Conservation (phyloP, 371 early-diverging fungal genomes). For the Saksenaea vasiformis region DNA sequence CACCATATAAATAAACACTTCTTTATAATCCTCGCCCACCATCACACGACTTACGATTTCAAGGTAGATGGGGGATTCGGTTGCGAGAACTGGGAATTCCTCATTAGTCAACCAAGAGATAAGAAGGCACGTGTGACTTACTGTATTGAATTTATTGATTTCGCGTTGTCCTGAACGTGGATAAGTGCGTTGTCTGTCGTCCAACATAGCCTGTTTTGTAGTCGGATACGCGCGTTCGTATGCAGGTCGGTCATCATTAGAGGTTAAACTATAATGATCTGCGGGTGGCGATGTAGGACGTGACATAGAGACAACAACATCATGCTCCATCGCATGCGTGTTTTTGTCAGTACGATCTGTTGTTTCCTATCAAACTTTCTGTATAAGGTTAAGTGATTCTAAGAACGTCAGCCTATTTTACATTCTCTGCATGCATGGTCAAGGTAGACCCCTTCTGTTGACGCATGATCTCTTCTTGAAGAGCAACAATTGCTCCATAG, state of each 20-base stretch:
- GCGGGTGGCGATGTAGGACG: not conserved
- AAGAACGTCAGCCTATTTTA: not conserved
- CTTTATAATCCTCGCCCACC: not conserved
- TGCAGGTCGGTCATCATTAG: not conserved
- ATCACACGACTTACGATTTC: conserved; percentile 4
- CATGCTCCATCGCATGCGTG: not conserved
- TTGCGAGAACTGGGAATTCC: not conserved
- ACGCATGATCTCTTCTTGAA: conserved; percentile 34
- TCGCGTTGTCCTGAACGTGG: not conserved
- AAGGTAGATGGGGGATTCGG: not conserved
- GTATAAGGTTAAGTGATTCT: not conserved
- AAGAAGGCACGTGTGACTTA: not conserved
- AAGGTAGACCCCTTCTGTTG: not conserved
- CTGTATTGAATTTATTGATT: not conserved
- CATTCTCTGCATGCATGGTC: not conserved
- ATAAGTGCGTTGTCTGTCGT: not conserved
- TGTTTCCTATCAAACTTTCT: not conserved
- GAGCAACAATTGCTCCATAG: conserved; percentile 61
- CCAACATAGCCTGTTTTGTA: not conserved
- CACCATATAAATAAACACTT: not conserved
- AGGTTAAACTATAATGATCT: not conserved
- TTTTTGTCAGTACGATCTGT: not conserved
- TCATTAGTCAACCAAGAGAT: not conserved
- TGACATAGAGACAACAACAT: not conserved
- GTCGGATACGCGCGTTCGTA: not conserved